Evolutionary conservation across 2,329 filamentous ascomycete genomes (phyloP).

Genomic region (Ophiocordyceps camponoti-saundersi): DNA sequence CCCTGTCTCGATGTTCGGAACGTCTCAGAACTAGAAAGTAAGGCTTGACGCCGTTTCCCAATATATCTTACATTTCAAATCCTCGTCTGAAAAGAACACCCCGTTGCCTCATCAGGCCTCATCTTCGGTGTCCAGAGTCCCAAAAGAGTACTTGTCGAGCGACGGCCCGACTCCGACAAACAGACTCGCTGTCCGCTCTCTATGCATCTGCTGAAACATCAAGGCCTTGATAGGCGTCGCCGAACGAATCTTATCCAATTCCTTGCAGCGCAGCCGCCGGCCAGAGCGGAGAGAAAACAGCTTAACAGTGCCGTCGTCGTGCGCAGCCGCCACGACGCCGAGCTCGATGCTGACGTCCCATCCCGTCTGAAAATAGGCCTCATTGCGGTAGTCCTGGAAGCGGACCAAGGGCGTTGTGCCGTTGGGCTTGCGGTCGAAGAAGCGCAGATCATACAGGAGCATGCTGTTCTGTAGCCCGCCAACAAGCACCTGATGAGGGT

Average conservation of each 20-base stretch:
- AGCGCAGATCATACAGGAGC: conserved; percentile 40
- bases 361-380: conserved; percentile 28
- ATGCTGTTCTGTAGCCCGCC: conserved; percentile 32
- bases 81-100: neutral
- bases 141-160: conserved; percentile 28
- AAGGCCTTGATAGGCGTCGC: conserved; percentile 22
- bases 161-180: conserved; percentile 22
- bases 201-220: conserved; percentile 26
- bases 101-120: conserved; percentile 12
- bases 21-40: no score
- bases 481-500: conserved; percentile 31
- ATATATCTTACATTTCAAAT: no score
- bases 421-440: conserved; percentile 7
- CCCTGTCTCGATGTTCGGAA: no score
- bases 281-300: conserved; percentile 34
- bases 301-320: conserved; percentile 28
- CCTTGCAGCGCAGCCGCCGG: conserved; percentile 12
- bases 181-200: conserved; percentile 27
- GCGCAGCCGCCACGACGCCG: conserved; percentile 35
- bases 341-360: conserved; percentile 30
- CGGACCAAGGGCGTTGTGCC: conserved; percentile 21
- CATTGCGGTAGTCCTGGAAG: conserved; percentile 34
- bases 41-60: no score
- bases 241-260: conserved; percentile 8
- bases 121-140: conserved; percentile 13